These are phyloP conservation scores for Phytophthora hibernalis DNA, from an alignment of 352 stramenopile species.

Conservation along the genomic window DNA sequence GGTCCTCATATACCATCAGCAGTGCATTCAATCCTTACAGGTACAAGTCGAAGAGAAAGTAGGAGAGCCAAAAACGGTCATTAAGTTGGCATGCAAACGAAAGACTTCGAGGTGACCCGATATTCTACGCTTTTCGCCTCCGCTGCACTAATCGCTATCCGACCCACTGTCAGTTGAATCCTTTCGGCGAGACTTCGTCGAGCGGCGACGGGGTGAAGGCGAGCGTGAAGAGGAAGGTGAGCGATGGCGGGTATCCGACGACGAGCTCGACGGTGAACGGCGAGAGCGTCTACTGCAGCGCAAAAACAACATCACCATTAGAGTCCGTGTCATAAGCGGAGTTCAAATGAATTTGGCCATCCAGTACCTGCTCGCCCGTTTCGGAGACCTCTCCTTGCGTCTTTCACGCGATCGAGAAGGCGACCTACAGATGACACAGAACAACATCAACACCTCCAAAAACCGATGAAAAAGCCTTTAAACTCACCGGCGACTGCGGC, in stretches of 20 bases:
- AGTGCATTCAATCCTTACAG: too few species aligned
- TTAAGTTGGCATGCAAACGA: not conserved
- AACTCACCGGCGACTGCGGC: slow-evolving; percentile 28
- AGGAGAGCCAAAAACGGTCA: not conserved
- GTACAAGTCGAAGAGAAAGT: not conserved
- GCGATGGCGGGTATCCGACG: slow-evolving; percentile 24
- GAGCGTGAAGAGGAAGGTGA: slow-evolving; percentile 43
- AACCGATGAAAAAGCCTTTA: not conserved
- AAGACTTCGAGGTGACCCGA: not conserved
- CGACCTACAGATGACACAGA: slow-evolving; percentile 25
- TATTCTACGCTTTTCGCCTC: not conserved
- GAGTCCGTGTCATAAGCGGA: not conserved
- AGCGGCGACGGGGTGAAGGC: slow-evolving; percentile 35
- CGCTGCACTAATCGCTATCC: slow-evolving; percentile 29
- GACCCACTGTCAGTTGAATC: slow-evolving; percentile 21
- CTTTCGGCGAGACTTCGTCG: slow-evolving; percentile 33
- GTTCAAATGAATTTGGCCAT: not conserved
- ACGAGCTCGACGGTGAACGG: slow-evolving; percentile 36
- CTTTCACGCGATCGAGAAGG: slow-evolving; percentile 36
- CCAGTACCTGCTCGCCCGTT: slow-evolving; percentile 22
- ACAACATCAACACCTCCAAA: not conserved
- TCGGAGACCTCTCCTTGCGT: slow-evolving; percentile 14
- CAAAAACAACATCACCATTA: not conserved
- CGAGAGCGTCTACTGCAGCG: slow-evolving; percentile 18
- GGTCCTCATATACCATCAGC: too few species aligned